Evolutionary conservation across 1,139 yeast species (phyloP), one percentile per base, ranked within the genome.

Genomic region (Suhomyces wounanorum): DNA sequence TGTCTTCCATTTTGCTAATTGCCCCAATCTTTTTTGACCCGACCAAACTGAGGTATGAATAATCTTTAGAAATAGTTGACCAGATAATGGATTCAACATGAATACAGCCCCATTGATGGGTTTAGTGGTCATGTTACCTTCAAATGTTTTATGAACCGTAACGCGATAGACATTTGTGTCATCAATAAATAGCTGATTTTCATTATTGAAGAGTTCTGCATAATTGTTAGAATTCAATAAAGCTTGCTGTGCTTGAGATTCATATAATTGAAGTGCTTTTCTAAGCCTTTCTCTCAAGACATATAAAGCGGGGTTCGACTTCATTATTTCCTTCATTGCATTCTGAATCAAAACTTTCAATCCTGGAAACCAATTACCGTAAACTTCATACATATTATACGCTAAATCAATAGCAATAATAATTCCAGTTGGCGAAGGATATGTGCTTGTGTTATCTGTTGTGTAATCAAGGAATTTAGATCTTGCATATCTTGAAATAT

Each of bases 331-430:
- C 55, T 83, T 81, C 96, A 95, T 86, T 16, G 98, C 96, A 63
- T 87, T 90, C 63, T 89, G 96, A 73, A 94, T 77, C 62, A 95
- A 75, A 4, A 92, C 90, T 66, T 95, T 95, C 67, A 94, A 73
- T 1, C 98, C 98, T 3, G 96, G 94, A 72, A 94, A 89, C 98
- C 99, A 95, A 61, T 90, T 91, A 35, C 99, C 99, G 68, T 90
- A 95, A 0, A 96, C 94, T 67, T 91, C 97, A 64, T 89, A 91
- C 87, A 91, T 89, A 67, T 94, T 94, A 67, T 95, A 95, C 0
- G 99, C 97, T 60, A 95, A 76, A 69, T 95, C 99, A 57, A 95
- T 81, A 28, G 96, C 96, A 47, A 95, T 80, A 78, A 94, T 83
- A 4, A 89, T 78, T 55, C 99, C 99, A 0, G 97, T 89, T 1